Base-by-base conservation (phyloP, 2,329 filamentous ascomycete species). In the Hirsutella thompsonii region DNA sequence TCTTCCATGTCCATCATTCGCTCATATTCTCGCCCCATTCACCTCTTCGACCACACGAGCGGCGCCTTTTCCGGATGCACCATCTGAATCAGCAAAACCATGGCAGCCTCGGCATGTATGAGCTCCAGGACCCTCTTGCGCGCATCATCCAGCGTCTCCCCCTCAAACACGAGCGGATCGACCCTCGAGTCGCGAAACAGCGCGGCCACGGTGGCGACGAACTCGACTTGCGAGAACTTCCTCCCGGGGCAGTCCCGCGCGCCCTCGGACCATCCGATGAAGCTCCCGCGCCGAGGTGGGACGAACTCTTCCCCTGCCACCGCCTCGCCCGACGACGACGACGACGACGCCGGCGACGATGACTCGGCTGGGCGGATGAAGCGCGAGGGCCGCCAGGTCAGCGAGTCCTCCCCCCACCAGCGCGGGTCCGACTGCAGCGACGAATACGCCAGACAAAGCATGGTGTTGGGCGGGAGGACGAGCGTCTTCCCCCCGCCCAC, bases 391-490 rank as follows among this genome's bases (percentile, higher is more conserved):
- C 20, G 18, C 38, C 38, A 40, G 18, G n/a, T 14, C 3, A 33
- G 32, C 18, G 38, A 29, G 11, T 40, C 38, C 5, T 5, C 5
- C 5, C 30, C 30, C 38, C 38, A 40, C 18, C 21, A 43, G 33
- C 29, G 39, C 13, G 45, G 41, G 21, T 45, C 32, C 9, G 38
- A 40, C 20, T 45, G 39, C 8, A 47, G n/a, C 1, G 38, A 29
- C 5, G 13, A 36, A 21, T 39, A 47, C 16, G 19, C 36, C 18
- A 37, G 41, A 19, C 36, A 36, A n/a, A 38, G n/a, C 30, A 41
- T 38, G 10, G 37, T 44, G 5, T 41, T 36, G n/a, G 43, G 41
- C 5, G 45, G 45, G 4, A 45, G 16, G 8, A 23, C 29, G 16
- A 48, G 19, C 4, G 29, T 37, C n/a, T n/a, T n/a, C 30, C 36